Evolutionary conservation across 352 stramenopile species (phyloP).

Genomic region (Globisporangium ultimum): DNA sequence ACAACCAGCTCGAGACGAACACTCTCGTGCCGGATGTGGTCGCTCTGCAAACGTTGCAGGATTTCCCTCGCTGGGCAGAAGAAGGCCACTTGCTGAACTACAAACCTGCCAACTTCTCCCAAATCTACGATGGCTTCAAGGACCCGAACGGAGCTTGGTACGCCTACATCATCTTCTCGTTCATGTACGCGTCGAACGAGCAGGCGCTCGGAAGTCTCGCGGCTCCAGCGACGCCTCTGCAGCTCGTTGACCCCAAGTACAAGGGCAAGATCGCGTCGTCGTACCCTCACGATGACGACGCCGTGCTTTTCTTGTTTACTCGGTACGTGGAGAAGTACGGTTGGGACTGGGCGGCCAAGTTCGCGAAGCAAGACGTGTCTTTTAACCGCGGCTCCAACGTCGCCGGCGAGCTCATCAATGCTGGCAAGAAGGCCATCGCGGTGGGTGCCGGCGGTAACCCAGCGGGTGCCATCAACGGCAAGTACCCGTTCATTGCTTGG

Average conservation of each 20-base stretch:
- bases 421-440: conserved; percentile 31
- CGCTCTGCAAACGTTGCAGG: conserved; percentile 48
- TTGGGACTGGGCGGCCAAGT: conserved; percentile 43
- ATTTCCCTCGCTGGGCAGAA: conserved; percentile 46
- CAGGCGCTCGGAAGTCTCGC: conserved; percentile 3
- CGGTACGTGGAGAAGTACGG: conserved; percentile 50
- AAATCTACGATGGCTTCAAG: conserved; percentile 50
- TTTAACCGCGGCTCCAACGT: conserved; percentile 35
- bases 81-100: conserved; percentile 44
- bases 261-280: conserved; percentile 35
- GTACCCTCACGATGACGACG: conserved; percentile 51
- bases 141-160: conserved; percentile 28
- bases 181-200: conserved; percentile 40
- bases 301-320: conserved; percentile 40
- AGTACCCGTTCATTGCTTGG: conserved; percentile 29
- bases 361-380: conserved; percentile 32
- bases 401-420: conserved; percentile 18
- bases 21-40: conserved; percentile 37
- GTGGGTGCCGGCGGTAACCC: conserved; percentile 10
- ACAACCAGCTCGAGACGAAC: conserved; percentile 46
- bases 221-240: conserved; percentile 18
- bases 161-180: conserved; percentile 34
- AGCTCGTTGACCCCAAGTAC: conserved; percentile 34
- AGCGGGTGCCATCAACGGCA: background rate
- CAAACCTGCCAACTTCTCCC: conserved; percentile 50